Evolutionary conservation across 2,329 filamentous ascomycete genomes (phyloP).

Genomic region (Elsinoe batatas): DNA sequence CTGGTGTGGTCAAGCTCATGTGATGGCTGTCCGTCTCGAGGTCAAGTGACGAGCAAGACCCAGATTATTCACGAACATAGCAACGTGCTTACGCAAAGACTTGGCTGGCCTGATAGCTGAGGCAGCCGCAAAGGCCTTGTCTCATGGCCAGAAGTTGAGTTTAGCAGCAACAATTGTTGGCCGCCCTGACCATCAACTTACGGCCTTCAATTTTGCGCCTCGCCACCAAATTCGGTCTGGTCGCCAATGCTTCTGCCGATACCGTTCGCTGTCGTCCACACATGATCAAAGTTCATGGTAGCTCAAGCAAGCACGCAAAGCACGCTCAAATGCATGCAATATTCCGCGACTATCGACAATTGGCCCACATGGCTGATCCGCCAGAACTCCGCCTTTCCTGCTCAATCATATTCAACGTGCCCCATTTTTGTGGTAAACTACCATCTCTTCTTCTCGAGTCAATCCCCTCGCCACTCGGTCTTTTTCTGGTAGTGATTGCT

Average conservation of each 20-base stretch:
- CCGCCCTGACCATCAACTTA: no score
- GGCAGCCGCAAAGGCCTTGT: no score
- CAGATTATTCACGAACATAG: neutral
- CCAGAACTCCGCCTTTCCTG: neutral
- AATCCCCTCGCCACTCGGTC: neutral
- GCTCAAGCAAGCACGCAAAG: slow-evolving; percentile 7
- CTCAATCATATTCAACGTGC: neutral
- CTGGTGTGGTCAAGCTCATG: no score
- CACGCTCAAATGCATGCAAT: slow-evolving; percentile 2
- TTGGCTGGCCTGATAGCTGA: no score
- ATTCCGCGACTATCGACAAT: neutral
- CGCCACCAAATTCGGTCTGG: neutral
- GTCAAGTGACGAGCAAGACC: neutral
- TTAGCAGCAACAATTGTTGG: no score
- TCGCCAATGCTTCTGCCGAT: neutral
- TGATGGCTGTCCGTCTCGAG: neutral
- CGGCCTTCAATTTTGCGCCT: neutral
- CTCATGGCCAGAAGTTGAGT: no score
- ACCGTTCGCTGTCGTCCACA: neutral
- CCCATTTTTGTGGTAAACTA: neutral
- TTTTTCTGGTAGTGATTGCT: neutral
- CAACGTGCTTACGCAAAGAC: no score
- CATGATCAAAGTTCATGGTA: neutral
- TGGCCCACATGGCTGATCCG: neutral
- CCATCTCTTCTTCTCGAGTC: neutral